These are phyloP conservation scores for Stephanocyclus meneghinianus DNA, from an alignment of 352 stramenopile species.

Conservation along the genomic window DNA sequence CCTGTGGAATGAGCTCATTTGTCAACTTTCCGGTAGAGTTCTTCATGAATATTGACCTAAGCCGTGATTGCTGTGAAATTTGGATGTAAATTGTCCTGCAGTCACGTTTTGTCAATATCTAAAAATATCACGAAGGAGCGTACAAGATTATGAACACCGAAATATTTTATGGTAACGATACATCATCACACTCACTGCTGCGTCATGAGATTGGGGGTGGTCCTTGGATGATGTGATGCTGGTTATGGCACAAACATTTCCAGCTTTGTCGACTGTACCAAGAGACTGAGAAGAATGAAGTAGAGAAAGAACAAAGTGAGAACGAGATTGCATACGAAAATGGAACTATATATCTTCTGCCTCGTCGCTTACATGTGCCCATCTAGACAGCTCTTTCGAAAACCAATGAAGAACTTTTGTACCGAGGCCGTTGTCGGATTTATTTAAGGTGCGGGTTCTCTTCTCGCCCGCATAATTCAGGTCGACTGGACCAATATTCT, in stretches of 20 bases:
- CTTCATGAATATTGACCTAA: constrained; percentile 72
- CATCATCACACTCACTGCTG: constrained; percentile 28
- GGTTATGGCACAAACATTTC: constrained; percentile 54
- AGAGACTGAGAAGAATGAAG: constrained; percentile 20
- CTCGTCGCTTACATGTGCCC: constrained; percentile 24
- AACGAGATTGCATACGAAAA: not conserved
- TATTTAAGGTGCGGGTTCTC: constrained; percentile 55
- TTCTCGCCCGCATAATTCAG: constrained; percentile 46
- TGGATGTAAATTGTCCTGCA: constrained; percentile 73
- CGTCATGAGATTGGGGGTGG: constrained; percentile 56
- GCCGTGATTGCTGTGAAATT: constrained; percentile 68
- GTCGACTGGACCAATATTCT: constrained; percentile 62
- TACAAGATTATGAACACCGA: not conserved
- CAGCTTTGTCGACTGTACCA: constrained; percentile 54
- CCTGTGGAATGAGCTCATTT: constrained; percentile 53
- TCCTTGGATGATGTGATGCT: constrained; percentile 51
- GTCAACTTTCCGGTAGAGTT: constrained; percentile 46
- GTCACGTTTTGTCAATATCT: constrained; percentile 58
- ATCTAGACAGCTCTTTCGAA: constrained; percentile 59
- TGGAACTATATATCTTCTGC: not conserved
- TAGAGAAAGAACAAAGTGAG: not conserved
- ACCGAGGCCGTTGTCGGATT: constrained; percentile 75
- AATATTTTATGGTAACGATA: not conserved
- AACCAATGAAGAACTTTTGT: constrained; percentile 73
- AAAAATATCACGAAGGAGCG: constrained; percentile 23